A percentile compares a stretch with the other conserved stretches of the same genome.
These are phyloP conservation scores for Metschnikowia picachoensis DNA, from an alignment of 805 yeast species.

Conservation along the genomic window DNA sequence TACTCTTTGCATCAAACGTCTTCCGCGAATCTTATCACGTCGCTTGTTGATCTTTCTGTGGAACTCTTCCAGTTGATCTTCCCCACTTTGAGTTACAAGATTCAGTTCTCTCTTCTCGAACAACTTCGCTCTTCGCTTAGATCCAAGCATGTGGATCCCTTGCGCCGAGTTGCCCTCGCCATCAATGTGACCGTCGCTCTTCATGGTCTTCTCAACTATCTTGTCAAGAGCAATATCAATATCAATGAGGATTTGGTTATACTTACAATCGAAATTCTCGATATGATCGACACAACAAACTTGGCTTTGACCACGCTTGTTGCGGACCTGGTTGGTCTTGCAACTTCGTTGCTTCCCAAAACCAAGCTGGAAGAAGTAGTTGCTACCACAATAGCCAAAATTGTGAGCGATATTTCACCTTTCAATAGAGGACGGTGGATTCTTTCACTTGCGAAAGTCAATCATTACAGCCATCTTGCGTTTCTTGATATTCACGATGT, in stretches of 20 bases:
- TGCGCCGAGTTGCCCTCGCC: conserved; percentile 45
- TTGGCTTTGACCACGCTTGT: conserved; percentile 42
- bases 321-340: conserved; percentile 56
- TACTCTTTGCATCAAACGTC: conserved; percentile 24
- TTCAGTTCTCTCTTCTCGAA: conserved; percentile 86
- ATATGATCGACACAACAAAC: conserved; percentile 38
- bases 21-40: conserved; percentile 28
- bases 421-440: conserved; percentile 46
- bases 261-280: conserved; percentile 49
- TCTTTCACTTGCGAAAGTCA: conserved; percentile 29
- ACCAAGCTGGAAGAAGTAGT: conserved; percentile 24
- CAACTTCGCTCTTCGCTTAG: conserved; percentile 57
- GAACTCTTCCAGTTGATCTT: conserved; percentile 70
- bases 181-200: conserved; percentile 64
- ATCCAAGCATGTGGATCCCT: conserved; percentile 30
- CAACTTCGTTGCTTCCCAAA: conserved; percentile 24
- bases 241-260: conserved; percentile 36
- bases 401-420: conserved; percentile 66
- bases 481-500: conserved; percentile 50
- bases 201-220: conserved; percentile 42
- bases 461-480: conserved; percentile 25
- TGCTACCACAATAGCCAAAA: conserved; percentile 45
- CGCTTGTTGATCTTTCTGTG: conserved; percentile 71
- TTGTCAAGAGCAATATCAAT: conserved; percentile 16
- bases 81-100: conserved; percentile 66